A percentile compares a stretch with the other conserved stretches of the same genome.
phyloP scores from a whole-genome alignment of 257 asterid species.

The Perilla frutescens region DNA sequence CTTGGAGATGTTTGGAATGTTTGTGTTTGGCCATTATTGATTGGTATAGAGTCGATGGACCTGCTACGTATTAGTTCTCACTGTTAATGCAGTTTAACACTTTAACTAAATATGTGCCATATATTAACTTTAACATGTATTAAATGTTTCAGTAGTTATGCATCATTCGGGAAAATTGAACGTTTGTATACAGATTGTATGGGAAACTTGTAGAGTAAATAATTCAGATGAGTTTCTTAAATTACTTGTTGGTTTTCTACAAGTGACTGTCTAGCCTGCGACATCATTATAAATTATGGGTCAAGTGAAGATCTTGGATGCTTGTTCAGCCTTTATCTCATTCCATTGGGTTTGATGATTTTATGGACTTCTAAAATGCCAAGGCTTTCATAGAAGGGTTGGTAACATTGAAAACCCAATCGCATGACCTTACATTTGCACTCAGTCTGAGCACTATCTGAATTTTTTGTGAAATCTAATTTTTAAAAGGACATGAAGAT shows the following conservation, averaged over 20 bases:
- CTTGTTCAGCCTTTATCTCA: neutral
- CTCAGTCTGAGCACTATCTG: neutral
- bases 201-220: neutral
- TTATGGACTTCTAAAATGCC: neutral
- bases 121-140: neutral
- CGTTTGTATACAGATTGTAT: neutral
- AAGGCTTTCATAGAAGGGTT: neutral
- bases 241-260: neutral
- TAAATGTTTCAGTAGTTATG: neutral
- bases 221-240: neutral
- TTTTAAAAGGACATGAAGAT: neutral
- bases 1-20: too few relatives aligned
- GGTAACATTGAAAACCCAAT: neutral
- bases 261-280: constrained; percentile 17
- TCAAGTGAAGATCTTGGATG: neutral
- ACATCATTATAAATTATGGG: neutral
- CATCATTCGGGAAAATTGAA: neutral
- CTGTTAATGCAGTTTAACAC: neutral
- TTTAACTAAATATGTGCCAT: neutral
- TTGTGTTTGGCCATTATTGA: too few relatives aligned
- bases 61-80: constrained; percentile 6
- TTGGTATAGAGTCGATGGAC: neutral
- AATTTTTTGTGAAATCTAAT: neutral
- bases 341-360: neutral
- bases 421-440: neutral